Evolutionary conservation across 768 basidiomycete genomes (phyloP).

Genomic region (Suillus subaureus): DNA sequence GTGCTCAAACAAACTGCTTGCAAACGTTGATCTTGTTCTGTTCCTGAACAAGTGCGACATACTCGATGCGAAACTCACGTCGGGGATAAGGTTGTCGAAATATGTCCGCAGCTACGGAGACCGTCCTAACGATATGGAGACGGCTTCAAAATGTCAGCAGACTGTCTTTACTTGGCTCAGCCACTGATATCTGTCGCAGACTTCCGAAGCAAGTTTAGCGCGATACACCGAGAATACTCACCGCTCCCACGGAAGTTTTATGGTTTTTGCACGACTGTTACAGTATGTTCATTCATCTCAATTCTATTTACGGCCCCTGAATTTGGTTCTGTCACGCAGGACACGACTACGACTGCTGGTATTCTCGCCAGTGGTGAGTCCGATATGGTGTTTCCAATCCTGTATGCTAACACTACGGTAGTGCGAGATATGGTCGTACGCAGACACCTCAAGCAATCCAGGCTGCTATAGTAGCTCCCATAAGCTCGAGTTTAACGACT

Average conservation of each 20-base stretch:
- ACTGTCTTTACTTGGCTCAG: neutral
- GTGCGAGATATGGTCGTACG: constrained; percentile 84
- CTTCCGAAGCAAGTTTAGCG: constrained; percentile 69
- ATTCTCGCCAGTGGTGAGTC: constrained; percentile 75
- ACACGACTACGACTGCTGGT: constrained; percentile 70
- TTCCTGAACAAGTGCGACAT: constrained; percentile 87
- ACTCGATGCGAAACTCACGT: constrained; percentile 61
- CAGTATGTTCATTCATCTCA: constrained; percentile 40
- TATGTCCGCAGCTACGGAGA: constrained; percentile 75
- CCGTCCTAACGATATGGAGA: constrained; percentile 69
- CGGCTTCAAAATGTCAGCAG: constrained; percentile 62
- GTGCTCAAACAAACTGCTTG: constrained; percentile 70
- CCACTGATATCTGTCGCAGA: constrained; percentile 39
- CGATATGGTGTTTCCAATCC: constrained; percentile 1
- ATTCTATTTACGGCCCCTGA: constrained; percentile 1
- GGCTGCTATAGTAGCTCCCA: constrained; percentile 50
- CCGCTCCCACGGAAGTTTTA: constrained; percentile 77
- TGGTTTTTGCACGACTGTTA: constrained; percentile 77
- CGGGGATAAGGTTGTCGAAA: constrained; percentile 64
- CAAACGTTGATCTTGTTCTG: constrained; percentile 70
- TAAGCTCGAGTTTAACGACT: neutral
- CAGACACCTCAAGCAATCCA: constrained; percentile 74
- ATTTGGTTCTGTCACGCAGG: constrained; percentile 37
- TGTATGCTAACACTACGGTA: constrained; percentile 27
- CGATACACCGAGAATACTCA: constrained; percentile 77